These are phyloP conservation scores for Halophytophthora batemanensis DNA, from an alignment of 352 stramenopile genomes.

Conservation along the genomic window DNA sequence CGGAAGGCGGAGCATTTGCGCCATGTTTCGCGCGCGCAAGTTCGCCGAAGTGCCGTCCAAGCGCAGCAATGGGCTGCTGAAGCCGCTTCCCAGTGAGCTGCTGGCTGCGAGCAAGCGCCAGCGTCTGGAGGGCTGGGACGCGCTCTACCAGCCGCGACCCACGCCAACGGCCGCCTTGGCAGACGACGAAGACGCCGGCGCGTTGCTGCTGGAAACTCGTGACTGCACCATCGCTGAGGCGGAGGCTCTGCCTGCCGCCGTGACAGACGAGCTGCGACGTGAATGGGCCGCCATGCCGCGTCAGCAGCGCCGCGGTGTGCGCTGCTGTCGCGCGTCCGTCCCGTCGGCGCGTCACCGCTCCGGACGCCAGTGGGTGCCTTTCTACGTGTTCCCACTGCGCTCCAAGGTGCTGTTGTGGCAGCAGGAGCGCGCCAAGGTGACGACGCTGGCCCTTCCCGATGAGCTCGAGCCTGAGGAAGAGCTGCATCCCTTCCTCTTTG, in stretches of 20 bases:
- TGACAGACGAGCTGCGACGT: constrained; percentile 49
- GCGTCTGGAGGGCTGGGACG: constrained; percentile 43
- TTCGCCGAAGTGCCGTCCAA: constrained; percentile 61
- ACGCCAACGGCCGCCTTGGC: not conserved
- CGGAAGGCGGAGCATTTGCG: not conserved
- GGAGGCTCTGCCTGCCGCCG: constrained; percentile 30
- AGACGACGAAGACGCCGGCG: constrained; percentile 10
- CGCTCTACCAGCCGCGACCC: constrained; percentile 13
- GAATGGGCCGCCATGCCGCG: constrained; percentile 25
- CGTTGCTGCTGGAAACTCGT: constrained; percentile 51
- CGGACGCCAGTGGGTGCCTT: constrained; percentile 49
- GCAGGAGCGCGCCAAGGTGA: constrained; percentile 39
- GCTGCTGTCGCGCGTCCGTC: constrained; percentile 36
- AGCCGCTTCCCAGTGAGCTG: constrained; percentile 27
- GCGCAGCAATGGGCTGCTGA: constrained; percentile 47
- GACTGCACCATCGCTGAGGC: constrained; percentile 51
- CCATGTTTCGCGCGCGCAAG: constrained; percentile 77
- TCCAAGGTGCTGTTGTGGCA: constrained; percentile 71
- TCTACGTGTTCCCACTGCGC: constrained; percentile 54
- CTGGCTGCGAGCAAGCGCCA: constrained; percentile 54
- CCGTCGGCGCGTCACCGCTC: constrained; percentile 45
- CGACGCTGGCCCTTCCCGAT: constrained; percentile 53
- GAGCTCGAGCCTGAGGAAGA: constrained; percentile 45
- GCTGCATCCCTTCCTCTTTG: constrained; percentile 65
- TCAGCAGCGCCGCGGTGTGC: constrained; percentile 16